phyloP scores from a whole-genome alignment of 2,329 filamentous ascomycete species.

The Scedosporium minutisporum region DNA sequence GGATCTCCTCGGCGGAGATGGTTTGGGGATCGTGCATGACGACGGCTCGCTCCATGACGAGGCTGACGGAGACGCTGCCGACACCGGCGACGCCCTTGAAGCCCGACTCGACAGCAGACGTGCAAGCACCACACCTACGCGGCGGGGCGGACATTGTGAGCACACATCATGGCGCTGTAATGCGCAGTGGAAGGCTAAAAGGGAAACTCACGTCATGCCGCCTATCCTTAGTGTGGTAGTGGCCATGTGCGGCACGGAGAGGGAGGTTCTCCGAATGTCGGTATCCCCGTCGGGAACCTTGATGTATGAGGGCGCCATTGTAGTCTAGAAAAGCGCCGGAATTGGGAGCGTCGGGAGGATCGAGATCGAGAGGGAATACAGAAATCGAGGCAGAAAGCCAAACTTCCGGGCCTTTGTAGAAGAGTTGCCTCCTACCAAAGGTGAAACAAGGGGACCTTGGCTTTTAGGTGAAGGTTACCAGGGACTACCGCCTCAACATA shows the following conservation, averaged over 20 bases:
- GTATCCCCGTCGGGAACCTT: constrained; percentile 33
- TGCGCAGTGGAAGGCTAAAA: constrained; percentile 6
- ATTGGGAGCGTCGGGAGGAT: background rate
- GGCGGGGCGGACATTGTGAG: constrained; percentile 17
- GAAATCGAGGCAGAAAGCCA: background rate
- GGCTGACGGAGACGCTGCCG: constrained; percentile 77
- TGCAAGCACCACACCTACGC: constrained; percentile 82
- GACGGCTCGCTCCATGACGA: constrained; percentile 94
- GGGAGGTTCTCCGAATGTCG: constrained; percentile 16
- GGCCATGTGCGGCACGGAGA: constrained; percentile 57
- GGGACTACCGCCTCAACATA: background rate
- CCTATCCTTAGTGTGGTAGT: constrained; percentile 86
- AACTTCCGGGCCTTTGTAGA: background rate
- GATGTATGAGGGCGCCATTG: constrained; percentile 43
- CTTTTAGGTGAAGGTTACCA: background rate
- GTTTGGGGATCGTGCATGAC: constrained; percentile 74
- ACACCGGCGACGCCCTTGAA: constrained; percentile 77
- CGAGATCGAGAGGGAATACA: background rate
- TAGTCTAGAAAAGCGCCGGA: constrained; percentile 2
- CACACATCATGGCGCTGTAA: background rate
- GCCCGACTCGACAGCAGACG: constrained; percentile 85
- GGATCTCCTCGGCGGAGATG: constrained; percentile 65
- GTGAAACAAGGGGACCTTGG: constrained; percentile 1
- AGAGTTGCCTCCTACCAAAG: background rate
- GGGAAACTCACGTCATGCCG: constrained; percentile 62